Conservation (phyloP, 2,329 filamentous ascomycete species). For the Diaporthe sp. region DNA sequence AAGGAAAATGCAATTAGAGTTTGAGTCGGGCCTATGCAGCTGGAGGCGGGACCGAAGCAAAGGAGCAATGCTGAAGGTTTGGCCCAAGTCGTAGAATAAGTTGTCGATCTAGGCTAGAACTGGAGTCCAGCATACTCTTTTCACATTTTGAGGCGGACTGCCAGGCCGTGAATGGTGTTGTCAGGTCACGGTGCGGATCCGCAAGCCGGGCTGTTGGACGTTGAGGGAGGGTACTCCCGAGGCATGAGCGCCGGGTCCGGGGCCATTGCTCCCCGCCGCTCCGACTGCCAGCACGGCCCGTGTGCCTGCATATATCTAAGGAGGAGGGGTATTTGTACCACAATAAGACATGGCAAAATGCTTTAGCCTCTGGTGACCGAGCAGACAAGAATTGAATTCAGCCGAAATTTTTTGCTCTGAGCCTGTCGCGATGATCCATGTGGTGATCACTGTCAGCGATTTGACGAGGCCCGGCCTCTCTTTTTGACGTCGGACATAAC, state of each 20-base stretch:
- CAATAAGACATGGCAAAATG: not conserved
- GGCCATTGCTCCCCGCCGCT: not conserved
- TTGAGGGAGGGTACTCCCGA: not conserved
- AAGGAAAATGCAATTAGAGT: not conserved
- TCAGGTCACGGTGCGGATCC: not conserved
- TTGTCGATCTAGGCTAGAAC: not conserved
- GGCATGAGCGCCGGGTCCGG: constrained; percentile 1
- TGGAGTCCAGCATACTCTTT: not conserved
- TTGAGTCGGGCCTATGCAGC: not conserved
- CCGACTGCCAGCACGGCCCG: constrained; percentile 1
- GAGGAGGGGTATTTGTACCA: not conserved
- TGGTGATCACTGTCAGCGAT: constrained; percentile 1
- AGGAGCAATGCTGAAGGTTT: not conserved
- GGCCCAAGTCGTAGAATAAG: not conserved
- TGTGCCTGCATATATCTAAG: not conserved
- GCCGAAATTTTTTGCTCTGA: not conserved
- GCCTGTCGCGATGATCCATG: constrained; percentile 20
- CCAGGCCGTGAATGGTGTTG: not conserved
- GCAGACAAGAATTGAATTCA: constrained; percentile 19
- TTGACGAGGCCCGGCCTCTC: not conserved
- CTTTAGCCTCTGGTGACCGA: not conserved
- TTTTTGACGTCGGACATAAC: constrained; percentile 20
- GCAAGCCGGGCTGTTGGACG: not conserved
- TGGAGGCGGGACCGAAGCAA: not conserved
- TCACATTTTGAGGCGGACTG: not conserved